Evolutionary conservation across 305 asterid species (phyloP), one percentile per base, ranked within the genome.

Genomic region (Euphrasia arctica): DNA sequence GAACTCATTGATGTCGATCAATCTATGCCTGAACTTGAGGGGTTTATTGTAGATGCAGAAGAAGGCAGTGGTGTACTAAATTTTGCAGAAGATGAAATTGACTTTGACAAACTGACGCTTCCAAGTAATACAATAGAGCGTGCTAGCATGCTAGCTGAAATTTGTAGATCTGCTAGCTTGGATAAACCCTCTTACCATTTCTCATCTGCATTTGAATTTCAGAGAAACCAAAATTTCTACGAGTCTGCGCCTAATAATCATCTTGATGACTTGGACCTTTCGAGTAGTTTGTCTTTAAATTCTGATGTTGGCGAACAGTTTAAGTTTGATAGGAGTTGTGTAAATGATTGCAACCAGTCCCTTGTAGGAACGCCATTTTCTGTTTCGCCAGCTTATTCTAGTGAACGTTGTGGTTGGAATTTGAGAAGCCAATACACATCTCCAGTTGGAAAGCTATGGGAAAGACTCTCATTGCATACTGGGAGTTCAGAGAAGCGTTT

Each of bases 401-500:
- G 77, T 73, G 66, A 77, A 66, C 79, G 64, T 18, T 77, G 57
- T 72, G 81, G 83, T 68, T 75, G 82, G 82, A 71, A 65, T 62
- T 73, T 81, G 34, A 78, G 76, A 70, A 77, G 71, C 60, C 82
- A 43, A 58, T 77, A 70, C 9, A 56, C 76, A 58, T 85, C 95
- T 70, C 99, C 99, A 36, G 83, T 86, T 73, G 90, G 95, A 57
- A 88, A 81, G 79, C 79, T 85, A 43, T 85, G 95, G 95, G 94
- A 83, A 70, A 79, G 81, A 74, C 78, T 75, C 57, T 78, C 95
- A 48, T 78, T 79, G 60, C 80, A 76, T 55, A 63, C 61, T 54
- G 85, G 91, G 70, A 88, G 96, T 81, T 88, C 96, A 70, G 96
- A 73, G 78, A 90, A 84, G 80, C 69, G 82, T 67, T 81, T 69